Percentiles rank a stretch among this genome's conserved stretches.
phyloP scores from a whole-genome alignment of 768 basidiomycete genomes.

The Coprinellus micaceus region DNA sequence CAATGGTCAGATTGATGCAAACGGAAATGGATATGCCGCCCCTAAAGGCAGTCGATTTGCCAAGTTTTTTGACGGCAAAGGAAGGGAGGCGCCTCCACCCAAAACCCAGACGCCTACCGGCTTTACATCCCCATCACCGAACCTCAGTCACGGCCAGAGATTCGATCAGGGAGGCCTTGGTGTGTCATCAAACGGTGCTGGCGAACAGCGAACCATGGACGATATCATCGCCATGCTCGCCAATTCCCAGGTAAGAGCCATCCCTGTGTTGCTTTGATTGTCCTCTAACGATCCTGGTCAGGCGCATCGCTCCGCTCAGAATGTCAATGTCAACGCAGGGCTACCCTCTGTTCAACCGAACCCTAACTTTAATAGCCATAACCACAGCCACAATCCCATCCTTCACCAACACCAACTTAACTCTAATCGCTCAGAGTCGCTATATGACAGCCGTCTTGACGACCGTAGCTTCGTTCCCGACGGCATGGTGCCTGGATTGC shows the following conservation, averaged over 20 bases:
- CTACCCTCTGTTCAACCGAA: conserved; percentile 34
- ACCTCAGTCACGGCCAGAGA: conserved; percentile 42
- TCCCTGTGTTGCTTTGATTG: background rate
- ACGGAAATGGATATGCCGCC: conserved; percentile 43
- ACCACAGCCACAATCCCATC: conserved; percentile 30
- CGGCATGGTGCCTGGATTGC: conserved; percentile 81
- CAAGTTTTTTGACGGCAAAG: conserved; percentile 82
- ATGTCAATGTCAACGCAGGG: conserved; percentile 11
- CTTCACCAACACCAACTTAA: conserved; percentile 42
- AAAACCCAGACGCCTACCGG: conserved; percentile 38
- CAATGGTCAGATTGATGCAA: conserved; percentile 23
- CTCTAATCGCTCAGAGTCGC: conserved; percentile 55
- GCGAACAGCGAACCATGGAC: conserved; percentile 65
- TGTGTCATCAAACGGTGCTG: conserved; percentile 28
- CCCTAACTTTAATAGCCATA: conserved; percentile 9
- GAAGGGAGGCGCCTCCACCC: conserved; percentile 36
- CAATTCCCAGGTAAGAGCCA: conserved; percentile 58
- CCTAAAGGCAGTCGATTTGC: conserved; percentile 81
- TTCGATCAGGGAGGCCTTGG: conserved; percentile 41
- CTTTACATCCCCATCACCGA: conserved; percentile 44
- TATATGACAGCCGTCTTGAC: conserved; percentile 72
- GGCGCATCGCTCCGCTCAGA: conserved; percentile 1
- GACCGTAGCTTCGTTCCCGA: conserved; percentile 80
- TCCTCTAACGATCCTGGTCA: background rate
- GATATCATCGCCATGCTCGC: conserved; percentile 81